A percentile compares a stretch with the other conserved stretches of the same genome.
phyloP scores from a whole-genome alignment of 2,329 filamentous ascomycete species.

The Penicillium sp. region DNA sequence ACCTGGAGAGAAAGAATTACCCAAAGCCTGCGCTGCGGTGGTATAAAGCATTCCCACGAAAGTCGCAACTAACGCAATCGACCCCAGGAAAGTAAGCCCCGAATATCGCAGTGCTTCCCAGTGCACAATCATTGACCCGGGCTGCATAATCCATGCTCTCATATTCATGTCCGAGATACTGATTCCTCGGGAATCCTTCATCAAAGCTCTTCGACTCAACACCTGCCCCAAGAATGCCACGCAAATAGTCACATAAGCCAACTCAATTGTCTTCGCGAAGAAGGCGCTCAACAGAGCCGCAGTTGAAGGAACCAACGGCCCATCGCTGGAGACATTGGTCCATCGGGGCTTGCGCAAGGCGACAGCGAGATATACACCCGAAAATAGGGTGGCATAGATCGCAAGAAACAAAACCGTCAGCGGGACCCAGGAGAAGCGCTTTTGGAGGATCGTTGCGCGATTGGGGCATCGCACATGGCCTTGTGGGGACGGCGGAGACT shows the following conservation, averaged over 20 bases:
- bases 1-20: constrained; percentile 25
- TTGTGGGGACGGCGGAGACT: constrained; percentile 11
- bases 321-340: constrained; percentile 50
- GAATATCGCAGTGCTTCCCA: constrained; percentile 63
- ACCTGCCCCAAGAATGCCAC: constrained; percentile 72
- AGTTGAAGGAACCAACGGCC: constrained; percentile 54
- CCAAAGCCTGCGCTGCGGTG: constrained; percentile 68
- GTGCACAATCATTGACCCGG: constrained; percentile 68
- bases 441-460: constrained; percentile 28
- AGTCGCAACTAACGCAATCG: constrained; percentile 61
- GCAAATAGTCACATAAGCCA: constrained; percentile 73
- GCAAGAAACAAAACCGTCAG: constrained; percentile 37
- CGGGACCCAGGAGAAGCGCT: constrained; percentile 36
- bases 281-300: constrained; percentile 66
- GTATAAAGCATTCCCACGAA: constrained; percentile 69
- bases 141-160: constrained; percentile 70
- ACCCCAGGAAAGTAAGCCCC: constrained; percentile 60
- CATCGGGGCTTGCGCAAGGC: constrained; percentile 62
- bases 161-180: constrained; percentile 74
- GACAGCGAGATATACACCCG: constrained; percentile 58
- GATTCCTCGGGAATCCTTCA: constrained; percentile 59
- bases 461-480: constrained; percentile 27
- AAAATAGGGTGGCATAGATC: constrained; percentile 38
- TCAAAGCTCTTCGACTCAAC: constrained; percentile 65
- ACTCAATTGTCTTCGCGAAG: constrained; percentile 71